phyloP scores from a whole-genome alignment of 345 rosid species.

The Gossypium longicalyx region DNA sequence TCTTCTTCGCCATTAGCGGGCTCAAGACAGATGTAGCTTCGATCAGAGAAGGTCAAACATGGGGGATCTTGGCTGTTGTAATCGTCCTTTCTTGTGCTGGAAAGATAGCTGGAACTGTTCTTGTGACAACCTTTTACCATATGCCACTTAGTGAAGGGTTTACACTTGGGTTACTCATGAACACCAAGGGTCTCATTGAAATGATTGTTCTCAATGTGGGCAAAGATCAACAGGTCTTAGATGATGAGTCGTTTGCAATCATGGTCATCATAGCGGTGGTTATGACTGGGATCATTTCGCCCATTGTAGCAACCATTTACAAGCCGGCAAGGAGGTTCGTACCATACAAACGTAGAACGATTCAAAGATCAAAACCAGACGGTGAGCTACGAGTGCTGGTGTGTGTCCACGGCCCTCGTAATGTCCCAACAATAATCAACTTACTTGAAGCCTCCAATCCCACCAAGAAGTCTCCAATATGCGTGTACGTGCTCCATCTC shows the following conservation, averaged over 20 bases:
- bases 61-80: conserved; percentile 46
- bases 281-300: conserved; percentile 71
- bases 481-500: conserved; percentile 77
- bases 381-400: conserved; percentile 60
- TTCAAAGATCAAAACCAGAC: conserved; percentile 63
- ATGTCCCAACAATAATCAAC: conserved; percentile 84
- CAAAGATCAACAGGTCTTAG: conserved; percentile 79
- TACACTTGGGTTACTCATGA: conserved; percentile 81
- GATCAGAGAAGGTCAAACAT: conserved; percentile 41
- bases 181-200: conserved; percentile 91
- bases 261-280: conserved; percentile 76
- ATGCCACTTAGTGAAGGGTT: conserved; percentile 81
- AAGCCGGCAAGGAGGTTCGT: conserved; percentile 54
- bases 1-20: conserved; percentile 90
- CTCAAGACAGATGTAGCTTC: conserved; percentile 57
- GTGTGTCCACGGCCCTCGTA: conserved; percentile 79
- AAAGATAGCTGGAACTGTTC: conserved; percentile 61
- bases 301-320: conserved; percentile 55
- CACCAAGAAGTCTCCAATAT: conserved; percentile 67
- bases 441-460: conserved; percentile 86
- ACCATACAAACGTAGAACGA: conserved; percentile 63
- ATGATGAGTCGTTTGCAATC: conserved; percentile 67
- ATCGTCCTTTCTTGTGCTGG: conserved; percentile 59
- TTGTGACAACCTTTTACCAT: conserved; percentile 48
- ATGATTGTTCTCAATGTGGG: conserved; percentile 93